Evolutionary conservation across 164 flowering plant species (phyloP).

Genomic region (Santalum album): DNA sequence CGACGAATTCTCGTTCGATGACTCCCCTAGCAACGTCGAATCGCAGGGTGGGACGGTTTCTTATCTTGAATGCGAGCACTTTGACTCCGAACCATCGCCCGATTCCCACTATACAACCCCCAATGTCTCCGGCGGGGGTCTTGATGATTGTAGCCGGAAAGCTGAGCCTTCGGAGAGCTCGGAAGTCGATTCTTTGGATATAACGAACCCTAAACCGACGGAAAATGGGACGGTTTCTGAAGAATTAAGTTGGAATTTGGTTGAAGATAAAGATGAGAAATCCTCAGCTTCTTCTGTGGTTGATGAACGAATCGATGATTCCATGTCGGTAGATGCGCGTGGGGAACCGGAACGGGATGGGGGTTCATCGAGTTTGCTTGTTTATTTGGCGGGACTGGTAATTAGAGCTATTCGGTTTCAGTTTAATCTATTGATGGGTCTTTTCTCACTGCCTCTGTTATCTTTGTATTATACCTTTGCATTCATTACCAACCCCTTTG

Average conservation of each 20-base stretch:
- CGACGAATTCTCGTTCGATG: background rate
- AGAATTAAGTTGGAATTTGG: background rate
- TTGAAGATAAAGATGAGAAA: background rate
- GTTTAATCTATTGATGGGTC: background rate
- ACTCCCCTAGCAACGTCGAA: background rate
- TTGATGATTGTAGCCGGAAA: too few species aligned
- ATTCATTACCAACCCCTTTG: conserved; percentile 3
- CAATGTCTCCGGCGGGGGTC: background rate
- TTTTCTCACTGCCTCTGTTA: background rate
- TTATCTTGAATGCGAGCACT: background rate
- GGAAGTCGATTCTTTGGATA: background rate
- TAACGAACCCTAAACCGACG: background rate
- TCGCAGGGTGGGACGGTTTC: background rate
- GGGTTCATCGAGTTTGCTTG: background rate
- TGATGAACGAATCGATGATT: background rate
- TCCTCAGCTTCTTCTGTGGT: background rate
- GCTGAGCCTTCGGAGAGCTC: too few species aligned
- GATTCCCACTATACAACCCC: background rate
- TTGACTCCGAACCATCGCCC: background rate
- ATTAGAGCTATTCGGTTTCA: background rate
- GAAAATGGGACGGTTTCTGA: background rate
- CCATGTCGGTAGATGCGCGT: background rate
- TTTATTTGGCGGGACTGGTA: background rate
- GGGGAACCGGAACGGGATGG: background rate
- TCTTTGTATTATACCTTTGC: background rate